phyloP scores from a whole-genome alignment of 2,329 filamentous ascomycete species.

The Colletotrichum tabaci region DNA sequence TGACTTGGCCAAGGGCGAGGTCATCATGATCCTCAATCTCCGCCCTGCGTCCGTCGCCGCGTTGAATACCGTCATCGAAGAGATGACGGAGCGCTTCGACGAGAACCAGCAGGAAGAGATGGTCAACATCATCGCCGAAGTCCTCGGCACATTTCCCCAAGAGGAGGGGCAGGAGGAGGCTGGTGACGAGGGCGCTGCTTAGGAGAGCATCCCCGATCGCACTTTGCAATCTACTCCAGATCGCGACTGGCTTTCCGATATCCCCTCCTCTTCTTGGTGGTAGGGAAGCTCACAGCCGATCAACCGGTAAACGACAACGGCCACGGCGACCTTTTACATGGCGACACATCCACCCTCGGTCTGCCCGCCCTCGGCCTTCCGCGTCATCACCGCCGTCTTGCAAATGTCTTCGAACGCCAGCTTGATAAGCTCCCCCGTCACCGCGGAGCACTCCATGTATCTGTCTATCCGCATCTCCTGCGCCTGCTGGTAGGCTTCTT shows the following conservation, averaged over 20 bases:
- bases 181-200: slow-evolving; percentile 52
- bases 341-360: slow-evolving; percentile 69
- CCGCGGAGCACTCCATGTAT: slow-evolving; percentile 75
- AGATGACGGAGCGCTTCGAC: slow-evolving; percentile 73
- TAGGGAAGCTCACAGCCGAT: not conserved
- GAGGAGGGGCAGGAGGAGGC: slow-evolving; percentile 50
- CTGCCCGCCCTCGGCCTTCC: slow-evolving; percentile 63
- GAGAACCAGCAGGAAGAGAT: slow-evolving; percentile 73
- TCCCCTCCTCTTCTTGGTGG: slow-evolving; percentile 23
- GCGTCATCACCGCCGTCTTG: slow-evolving; percentile 66
- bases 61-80: slow-evolving; percentile 76
- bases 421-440: slow-evolving; percentile 71
- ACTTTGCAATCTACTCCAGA: slow-evolving; percentile 16
- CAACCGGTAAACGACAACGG: not conserved
- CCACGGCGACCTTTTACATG: slow-evolving; percentile 55
- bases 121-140: slow-evolving; percentile 68
- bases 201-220: slow-evolving; percentile 17
- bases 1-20: slow-evolving; percentile 76
- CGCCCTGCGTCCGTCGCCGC: slow-evolving; percentile 70
- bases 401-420: slow-evolving; percentile 74
- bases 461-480: slow-evolving; percentile 73
- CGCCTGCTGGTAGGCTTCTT: slow-evolving; percentile 71
- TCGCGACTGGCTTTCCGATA: slow-evolving; percentile 44
- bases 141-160: slow-evolving; percentile 67
- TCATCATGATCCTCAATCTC: slow-evolving; percentile 78